phyloP scores from a whole-genome alignment of 2,329 filamentous ascomycete genomes.

The Aspergillus sp. region DNA sequence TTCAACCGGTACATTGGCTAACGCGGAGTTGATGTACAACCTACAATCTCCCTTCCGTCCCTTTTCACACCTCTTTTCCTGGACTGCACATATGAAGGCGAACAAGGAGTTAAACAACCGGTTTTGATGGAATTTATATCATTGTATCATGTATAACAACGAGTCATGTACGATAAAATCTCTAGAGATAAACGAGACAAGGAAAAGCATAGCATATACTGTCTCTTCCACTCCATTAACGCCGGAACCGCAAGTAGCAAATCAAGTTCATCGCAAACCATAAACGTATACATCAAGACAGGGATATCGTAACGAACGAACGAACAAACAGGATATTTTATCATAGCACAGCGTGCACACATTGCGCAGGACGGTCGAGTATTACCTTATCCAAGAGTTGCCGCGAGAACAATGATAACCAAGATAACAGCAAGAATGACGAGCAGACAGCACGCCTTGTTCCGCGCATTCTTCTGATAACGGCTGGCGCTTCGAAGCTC shows the following conservation, averaged over 20 bases:
- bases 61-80: slow-evolving; percentile 1
- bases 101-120: slow-evolving; percentile 19
- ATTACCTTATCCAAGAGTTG: slow-evolving; percentile 59
- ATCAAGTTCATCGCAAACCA: slow-evolving; percentile 5
- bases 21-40: slow-evolving; percentile 20
- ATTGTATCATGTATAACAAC: slow-evolving; percentile 29
- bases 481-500: slow-evolving; percentile 79
- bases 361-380: background rate
- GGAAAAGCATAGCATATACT: slow-evolving; percentile 13
- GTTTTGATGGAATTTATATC: slow-evolving; percentile 12
- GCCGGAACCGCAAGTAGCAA: slow-evolving; percentile 7
- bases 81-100: slow-evolving; percentile 18
- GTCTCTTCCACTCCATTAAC: slow-evolving; percentile 18
- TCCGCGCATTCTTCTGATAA: slow-evolving; percentile 92
- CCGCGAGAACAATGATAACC: slow-evolving; percentile 81
- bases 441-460: slow-evolving; percentile 87
- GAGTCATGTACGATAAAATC: slow-evolving; percentile 28
- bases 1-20: slow-evolving; percentile 41
- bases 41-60: background rate
- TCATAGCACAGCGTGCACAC: background rate
- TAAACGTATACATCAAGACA: slow-evolving; percentile 16
- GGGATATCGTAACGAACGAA: slow-evolving; percentile 28
- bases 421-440: slow-evolving; percentile 83
- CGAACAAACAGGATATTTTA: slow-evolving; percentile 15
- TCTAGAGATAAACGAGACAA: slow-evolving; percentile 11